These are phyloP conservation scores for Anisodus acutangulus DNA, from an alignment of 257 asterid species.

Conservation along the genomic window DNA sequence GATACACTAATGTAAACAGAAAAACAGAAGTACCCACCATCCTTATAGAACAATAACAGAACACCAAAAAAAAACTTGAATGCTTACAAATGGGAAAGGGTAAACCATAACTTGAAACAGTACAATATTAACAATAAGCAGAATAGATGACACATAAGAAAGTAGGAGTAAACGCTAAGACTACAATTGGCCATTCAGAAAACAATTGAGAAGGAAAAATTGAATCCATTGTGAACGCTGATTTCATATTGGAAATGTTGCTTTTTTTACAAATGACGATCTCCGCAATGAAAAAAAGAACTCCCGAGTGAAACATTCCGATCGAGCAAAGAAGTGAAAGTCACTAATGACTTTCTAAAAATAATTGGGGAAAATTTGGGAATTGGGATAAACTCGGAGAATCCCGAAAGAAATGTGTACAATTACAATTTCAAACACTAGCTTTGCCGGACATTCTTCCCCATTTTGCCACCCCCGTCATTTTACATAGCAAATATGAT, in stretches of 20 bases:
- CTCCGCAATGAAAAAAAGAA: conserved; percentile 22
- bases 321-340: conserved; percentile 18
- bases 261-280: conserved; percentile 21
- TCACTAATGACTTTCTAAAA: neutral
- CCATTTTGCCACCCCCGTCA: neutral
- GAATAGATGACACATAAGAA: neutral
- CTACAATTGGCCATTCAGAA: neutral
- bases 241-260: conserved; percentile 28
- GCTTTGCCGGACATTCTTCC: conserved; percentile 28
- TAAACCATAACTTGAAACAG: neutral
- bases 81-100: neutral
- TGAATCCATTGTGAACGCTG: conserved; percentile 25
- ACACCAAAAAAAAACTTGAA: neutral
- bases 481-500: conserved; percentile 7
- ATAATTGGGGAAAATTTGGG: conserved; percentile 28
- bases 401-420: conserved; percentile 1
- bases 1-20: neutral
- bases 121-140: neutral
- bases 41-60: conserved; percentile 22
- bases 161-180: neutral
- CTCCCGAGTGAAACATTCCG: conserved; percentile 19
- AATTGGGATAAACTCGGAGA: conserved; percentile 20
- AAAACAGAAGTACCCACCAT: neutral
- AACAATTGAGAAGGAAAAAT: conserved; percentile 22
- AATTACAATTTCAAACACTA: conserved; percentile 25